Evolutionary conservation across 305 asterid genomes (phyloP), one percentile per base, ranked within the genome.

Genomic region (Coffea humblotiana): DNA sequence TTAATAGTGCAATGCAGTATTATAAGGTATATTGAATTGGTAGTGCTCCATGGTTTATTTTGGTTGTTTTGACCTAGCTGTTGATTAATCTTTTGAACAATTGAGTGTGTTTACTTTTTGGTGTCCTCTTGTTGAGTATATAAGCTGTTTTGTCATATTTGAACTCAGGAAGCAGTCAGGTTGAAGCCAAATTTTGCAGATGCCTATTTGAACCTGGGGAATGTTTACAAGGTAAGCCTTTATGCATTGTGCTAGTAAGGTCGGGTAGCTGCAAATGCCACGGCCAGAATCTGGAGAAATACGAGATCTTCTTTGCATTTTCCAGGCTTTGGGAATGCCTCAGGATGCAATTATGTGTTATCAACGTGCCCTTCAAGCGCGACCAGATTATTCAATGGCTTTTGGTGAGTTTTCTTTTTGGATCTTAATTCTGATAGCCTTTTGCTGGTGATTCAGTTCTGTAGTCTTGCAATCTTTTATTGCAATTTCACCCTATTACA

Each of bases 341-440:
- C 98, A 96, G 89, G 98, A 96, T 88, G 97, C 99, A 80, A 92
- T 93, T 75, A 49, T 89, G 47, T 96, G 98, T 83, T 94, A 94
- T 88, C 98, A 96, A 79, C 94, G 90, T 65, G 97, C 97, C 79
- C 89, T 96, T 84, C 98, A 94, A 89, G 90, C 92, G 54, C 92
- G 97, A 43, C 98, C 99, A 60, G 99, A 94, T 87, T 89, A 86
- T 61, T 91, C 99, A 60, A 91, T 94, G 98, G 97, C 98, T 77
- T 96, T 86, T 83, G 97, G 99, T 96, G 88, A 86, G 97, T 84
- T 66, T 56, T 79, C 69, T 60, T 72, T 77, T 21, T 70, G 69
- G 60, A 65, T 78, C 47, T 14, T 19, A 14, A 21, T 60, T 29
- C 15, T 35, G 27, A 68, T 79, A 45, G 35, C 52, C 43, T n/a